Conservation (phyloP, 164 flowering plant genomes). For the Protea cynaroides region DNA sequence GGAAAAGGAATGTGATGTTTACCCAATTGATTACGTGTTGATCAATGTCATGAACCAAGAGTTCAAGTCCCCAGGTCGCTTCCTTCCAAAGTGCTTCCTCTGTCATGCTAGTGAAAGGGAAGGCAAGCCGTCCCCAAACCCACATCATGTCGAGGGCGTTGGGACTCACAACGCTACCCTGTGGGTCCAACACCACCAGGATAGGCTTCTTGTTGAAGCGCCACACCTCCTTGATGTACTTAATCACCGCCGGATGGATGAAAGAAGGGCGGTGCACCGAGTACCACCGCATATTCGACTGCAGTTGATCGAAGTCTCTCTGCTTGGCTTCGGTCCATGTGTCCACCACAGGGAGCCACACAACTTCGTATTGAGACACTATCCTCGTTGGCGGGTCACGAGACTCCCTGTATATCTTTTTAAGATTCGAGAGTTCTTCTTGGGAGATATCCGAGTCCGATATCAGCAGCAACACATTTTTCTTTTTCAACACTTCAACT, state of each 20-base stretch:
- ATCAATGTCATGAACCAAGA: constrained; percentile 45
- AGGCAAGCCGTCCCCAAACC: constrained; percentile 58
- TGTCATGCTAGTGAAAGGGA: constrained; percentile 39
- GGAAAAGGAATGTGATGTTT: too few species aligned
- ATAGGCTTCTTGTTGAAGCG: constrained; percentile 36
- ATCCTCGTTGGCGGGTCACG: constrained; percentile 6
- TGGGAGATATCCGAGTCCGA: constrained; percentile 17
- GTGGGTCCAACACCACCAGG: constrained; percentile 47
- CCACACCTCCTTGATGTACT: constrained; percentile 54
- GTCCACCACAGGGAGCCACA: constrained; percentile 26
- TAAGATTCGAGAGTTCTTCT: constrained; percentile 14
- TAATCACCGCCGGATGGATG: constrained; percentile 37
- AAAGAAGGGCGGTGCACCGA: constrained; percentile 34
- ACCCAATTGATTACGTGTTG: constrained; percentile 33
- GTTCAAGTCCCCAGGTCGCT: constrained; percentile 47
- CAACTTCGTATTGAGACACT: constrained; percentile 10
- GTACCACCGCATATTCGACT: constrained; percentile 49
- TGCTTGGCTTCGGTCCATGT: constrained; percentile 19
- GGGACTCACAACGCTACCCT: constrained; percentile 34
- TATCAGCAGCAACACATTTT: constrained; percentile 18
- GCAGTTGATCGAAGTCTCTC: constrained; percentile 21
- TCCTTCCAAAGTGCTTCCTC: constrained; percentile 48
- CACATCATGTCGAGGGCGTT: constrained; percentile 62
- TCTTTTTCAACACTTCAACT: constrained; percentile 20
- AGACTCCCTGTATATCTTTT: constrained; percentile 15